These are phyloP conservation scores for Petunia hybrid DNA, from an alignment of 305 asterid species.

Conservation along the genomic window DNA sequence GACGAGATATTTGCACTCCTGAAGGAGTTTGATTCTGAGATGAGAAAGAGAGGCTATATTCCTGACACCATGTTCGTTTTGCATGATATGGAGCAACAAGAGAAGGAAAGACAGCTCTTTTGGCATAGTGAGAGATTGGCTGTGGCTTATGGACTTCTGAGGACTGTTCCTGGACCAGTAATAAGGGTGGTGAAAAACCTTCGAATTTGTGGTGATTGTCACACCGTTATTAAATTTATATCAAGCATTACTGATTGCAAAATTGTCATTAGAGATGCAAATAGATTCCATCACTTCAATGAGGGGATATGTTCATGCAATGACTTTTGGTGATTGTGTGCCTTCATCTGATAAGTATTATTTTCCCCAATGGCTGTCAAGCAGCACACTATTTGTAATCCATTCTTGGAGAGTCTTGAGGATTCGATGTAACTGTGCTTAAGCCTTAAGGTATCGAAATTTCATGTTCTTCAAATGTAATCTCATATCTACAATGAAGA, in stretches of 20 bases:
- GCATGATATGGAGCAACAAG: conserved; percentile 72
- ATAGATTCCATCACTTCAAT: conserved; percentile 71
- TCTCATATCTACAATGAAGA: background rate
- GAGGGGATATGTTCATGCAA: conserved; percentile 65
- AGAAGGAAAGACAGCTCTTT: conserved; percentile 80
- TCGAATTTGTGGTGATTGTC: conserved; percentile 75
- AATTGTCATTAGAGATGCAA: conserved; percentile 69
- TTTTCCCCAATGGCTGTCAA: background rate
- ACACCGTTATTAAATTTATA: conserved; percentile 62
- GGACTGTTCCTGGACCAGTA: conserved; percentile 53
- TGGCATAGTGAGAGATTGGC: conserved; percentile 93
- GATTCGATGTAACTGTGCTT: background rate
- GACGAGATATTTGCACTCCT: conserved; percentile 55
- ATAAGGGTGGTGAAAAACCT: conserved; percentile 73
- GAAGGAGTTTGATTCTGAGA: conserved; percentile 63
- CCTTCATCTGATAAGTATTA: background rate
- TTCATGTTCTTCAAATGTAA: too few species aligned
- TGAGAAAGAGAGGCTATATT: conserved; percentile 73
- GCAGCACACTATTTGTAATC: background rate
- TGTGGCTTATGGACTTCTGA: conserved; percentile 77
- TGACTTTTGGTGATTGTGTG: conserved; percentile 41
- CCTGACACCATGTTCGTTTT: conserved; percentile 68
- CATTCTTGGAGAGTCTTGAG: background rate
- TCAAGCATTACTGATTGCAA: conserved; percentile 53
- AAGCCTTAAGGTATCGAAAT: background rate